Conservation (phyloP, 352 stramenopile genomes). For the Phytophthora cryptogea region DNA sequence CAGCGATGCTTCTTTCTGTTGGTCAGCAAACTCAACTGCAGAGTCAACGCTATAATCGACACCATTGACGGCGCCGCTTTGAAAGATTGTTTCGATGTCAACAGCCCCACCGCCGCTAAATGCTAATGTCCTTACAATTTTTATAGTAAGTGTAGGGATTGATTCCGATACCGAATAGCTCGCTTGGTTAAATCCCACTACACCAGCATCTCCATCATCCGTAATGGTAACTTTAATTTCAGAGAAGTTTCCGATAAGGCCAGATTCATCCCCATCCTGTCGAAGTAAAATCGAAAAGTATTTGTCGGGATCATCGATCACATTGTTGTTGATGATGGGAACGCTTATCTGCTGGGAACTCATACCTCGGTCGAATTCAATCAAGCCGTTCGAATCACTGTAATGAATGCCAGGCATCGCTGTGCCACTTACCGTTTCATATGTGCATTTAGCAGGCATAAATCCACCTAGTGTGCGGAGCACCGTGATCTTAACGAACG, state of each 20-base stretch:
- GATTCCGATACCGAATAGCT: slow-evolving; percentile 41
- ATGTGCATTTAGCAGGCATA: slow-evolving; percentile 42
- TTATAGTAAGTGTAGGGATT: slow-evolving; percentile 11
- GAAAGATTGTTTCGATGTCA: slow-evolving; percentile 20
- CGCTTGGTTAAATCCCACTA: slow-evolving; percentile 38
- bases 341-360: slow-evolving; percentile 33
- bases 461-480: slow-evolving; percentile 40
- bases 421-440: slow-evolving; percentile 39
- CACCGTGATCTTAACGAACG: slow-evolving; percentile 19
- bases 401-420: slow-evolving; percentile 42
- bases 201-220: slow-evolving; percentile 56
- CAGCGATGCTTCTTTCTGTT: slow-evolving; percentile 19
- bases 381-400: slow-evolving; percentile 9
- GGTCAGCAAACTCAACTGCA: slow-evolving; percentile 28
- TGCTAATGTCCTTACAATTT: slow-evolving; percentile 26
- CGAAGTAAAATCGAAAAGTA: slow-evolving; percentile 52
- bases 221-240: slow-evolving; percentile 37
- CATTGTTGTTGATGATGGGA: slow-evolving; percentile 52
- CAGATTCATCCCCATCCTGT: slow-evolving; percentile 24
- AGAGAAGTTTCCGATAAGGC: slow-evolving; percentile 30
- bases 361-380: slow-evolving; percentile 37
- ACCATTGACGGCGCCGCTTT: slow-evolving; percentile 16
- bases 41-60: slow-evolving; percentile 38
- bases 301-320: slow-evolving; percentile 49
- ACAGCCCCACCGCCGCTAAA: slow-evolving; percentile 37